Evolutionary conservation across 768 basidiomycete genomes (phyloP).

Genomic region (Termitomyces sp.): DNA sequence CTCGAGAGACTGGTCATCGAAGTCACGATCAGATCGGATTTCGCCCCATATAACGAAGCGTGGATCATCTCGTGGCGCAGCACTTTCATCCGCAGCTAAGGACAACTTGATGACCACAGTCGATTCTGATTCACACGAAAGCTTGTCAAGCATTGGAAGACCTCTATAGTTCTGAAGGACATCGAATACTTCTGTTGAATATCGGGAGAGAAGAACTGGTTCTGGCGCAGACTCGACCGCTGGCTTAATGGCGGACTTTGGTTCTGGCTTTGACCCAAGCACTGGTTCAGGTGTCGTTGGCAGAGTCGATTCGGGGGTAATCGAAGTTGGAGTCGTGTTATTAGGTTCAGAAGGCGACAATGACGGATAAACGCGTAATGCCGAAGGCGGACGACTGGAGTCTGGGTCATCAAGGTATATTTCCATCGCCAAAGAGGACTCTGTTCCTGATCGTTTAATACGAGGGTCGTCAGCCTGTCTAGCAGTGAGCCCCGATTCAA

Average conservation of each 20-base stretch:
- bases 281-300: conserved; percentile 9
- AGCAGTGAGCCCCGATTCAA: conserved; percentile 78
- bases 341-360: conserved; percentile 4
- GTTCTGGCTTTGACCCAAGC: conserved; percentile 9
- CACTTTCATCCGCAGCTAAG: conserved; percentile 56
- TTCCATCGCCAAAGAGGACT: conserved; percentile 12
- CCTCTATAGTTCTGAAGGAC: conserved; percentile 77
- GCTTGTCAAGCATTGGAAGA: conserved; percentile 63
- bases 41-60: conserved; percentile 91
- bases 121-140: conserved; percentile 48
- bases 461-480: conserved; percentile 37
- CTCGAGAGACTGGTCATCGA: conserved; percentile 26
- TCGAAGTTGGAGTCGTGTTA: conserved; percentile 11
- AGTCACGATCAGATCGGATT: conserved; percentile 26
- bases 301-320: conserved; percentile 5
- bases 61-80: conserved; percentile 80
- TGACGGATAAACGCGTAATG: conserved; percentile 16
- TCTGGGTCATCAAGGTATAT: conserved; percentile 12
- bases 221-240: conserved; percentile 36
- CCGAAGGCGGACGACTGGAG: conserved; percentile 21
- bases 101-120: conserved; percentile 73
- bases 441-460: conserved; percentile 4
- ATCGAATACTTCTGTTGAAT: conserved; percentile 74
- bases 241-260: neutral
- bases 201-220: conserved; percentile 51